Conservation (phyloP, 164 flowering plant genomes). For the Stephania yunnanensis region DNA sequence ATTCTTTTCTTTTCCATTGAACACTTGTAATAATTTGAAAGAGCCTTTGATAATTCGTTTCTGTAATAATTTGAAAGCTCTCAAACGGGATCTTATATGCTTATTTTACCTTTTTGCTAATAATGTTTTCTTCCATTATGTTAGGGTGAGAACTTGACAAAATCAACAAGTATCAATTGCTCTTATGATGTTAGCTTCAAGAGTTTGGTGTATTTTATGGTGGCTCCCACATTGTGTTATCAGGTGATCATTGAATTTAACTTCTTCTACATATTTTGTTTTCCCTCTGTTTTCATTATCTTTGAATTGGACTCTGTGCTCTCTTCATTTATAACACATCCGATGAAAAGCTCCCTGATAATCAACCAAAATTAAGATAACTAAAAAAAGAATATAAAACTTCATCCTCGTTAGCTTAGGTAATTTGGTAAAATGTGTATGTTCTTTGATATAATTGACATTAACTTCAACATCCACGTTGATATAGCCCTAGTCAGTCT, state of each 20-base stretch:
- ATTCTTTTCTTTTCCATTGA: not conserved
- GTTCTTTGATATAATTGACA: not conserved
- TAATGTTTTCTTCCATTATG: constrained; percentile 14
- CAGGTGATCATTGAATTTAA: constrained; percentile 50
- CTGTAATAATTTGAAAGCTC: not conserved
- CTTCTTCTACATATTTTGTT: not conserved
- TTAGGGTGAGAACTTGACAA: constrained; percentile 40
- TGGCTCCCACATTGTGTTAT: constrained; percentile 95
- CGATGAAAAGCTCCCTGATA: not conserved
- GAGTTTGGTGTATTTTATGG: constrained; percentile 86
- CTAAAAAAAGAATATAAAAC: not conserved
- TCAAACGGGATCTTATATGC: not conserved
- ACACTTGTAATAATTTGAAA: not conserved
- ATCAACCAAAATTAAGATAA: not conserved
- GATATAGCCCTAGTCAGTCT: not conserved
- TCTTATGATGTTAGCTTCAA: constrained; percentile 47
- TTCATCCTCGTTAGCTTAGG: not conserved
- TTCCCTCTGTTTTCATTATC: not conserved
- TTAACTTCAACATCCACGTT: not conserved
- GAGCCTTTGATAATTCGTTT: not conserved
- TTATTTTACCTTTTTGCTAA: not conserved
- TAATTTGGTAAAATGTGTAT: not conserved
- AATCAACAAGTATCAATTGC: constrained; percentile 26
- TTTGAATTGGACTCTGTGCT: not conserved
- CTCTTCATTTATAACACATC: not conserved